Evolutionary conservation across 2,329 filamentous ascomycete genomes (phyloP), one percentile per base, ranked within the genome.

Genomic region (Ophiosphaerella korrae): DNA sequence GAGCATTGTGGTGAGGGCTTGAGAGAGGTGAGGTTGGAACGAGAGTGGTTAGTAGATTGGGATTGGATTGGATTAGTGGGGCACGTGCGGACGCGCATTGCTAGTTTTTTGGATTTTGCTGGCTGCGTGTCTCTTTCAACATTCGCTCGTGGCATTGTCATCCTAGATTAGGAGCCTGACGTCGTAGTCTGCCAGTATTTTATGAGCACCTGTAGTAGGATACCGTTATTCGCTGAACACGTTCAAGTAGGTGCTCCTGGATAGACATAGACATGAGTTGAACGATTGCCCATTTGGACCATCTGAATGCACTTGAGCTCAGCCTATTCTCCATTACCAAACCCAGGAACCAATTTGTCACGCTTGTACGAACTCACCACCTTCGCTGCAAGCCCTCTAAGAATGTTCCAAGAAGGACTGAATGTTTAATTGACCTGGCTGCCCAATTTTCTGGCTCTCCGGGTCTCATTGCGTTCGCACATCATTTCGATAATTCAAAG

Each of bases 381-480:
- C 67, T 72, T 71, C 67, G 67, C 52, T 57, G 71, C 65, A 70
- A 64, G 70, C 69, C 68, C 66, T 73, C 69, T 72, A 63, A 68
- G 63, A 69, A 72, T 67, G 69, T 73, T 73, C 70, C 70, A 64
- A 73, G 70, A 73, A 55, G 37, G 41, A 65, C 39, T 60, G 67
- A 60, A 53, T 66, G 70, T 73, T 71, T 71, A 72, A 72, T 73
- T 73, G 70, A 73, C 68, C 63, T 68, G 67, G 53, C 61, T 66
- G 68, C 67, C 62, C 57, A 41, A n/a, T 29, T 37, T 58, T 55
- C 47, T 72, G 64, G 68, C 67, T 72, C 50, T 57, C 53, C 64
- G 56, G 66, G 70, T 73, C 70, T 73, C 70, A 73, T 73, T 65
- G 61, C 68, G 67, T 60, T 63, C 69, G 58, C 59, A 73, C 69